phyloP scores from a whole-genome alignment of 345 rosid species.

The Eutrema yunnanense region DNA sequence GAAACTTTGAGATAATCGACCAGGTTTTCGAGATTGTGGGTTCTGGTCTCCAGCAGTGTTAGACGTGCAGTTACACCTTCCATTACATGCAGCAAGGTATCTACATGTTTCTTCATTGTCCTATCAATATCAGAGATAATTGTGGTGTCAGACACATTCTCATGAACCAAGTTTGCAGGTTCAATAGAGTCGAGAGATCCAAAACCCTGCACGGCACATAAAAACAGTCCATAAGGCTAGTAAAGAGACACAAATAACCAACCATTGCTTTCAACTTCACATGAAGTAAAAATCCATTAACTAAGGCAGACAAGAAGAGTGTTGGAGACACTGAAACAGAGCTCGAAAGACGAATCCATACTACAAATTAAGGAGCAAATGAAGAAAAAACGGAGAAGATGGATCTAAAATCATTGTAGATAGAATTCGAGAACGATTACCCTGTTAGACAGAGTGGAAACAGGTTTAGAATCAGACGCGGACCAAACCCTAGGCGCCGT shows the following conservation, averaged over 20 bases:
- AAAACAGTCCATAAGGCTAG: background rate
- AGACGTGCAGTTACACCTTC: constrained; percentile 64
- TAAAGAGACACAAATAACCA: too few species aligned
- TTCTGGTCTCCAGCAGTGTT: constrained; percentile 66
- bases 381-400: too few species aligned
- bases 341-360: too few species aligned
- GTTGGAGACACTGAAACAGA: too few species aligned
- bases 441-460: constrained; percentile 22
- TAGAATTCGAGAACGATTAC: background rate
- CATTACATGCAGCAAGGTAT: constrained; percentile 49
- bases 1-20: constrained; percentile 64
- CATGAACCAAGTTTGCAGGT: constrained; percentile 35
- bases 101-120: constrained; percentile 61
- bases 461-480: constrained; percentile 31
- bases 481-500: constrained; percentile 23
- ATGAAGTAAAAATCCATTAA: too few species aligned
- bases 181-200: constrained; percentile 46
- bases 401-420: too few species aligned
- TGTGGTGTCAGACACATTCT: constrained; percentile 16
- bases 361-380: too few species aligned
- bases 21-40: constrained; percentile 50
- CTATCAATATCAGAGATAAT: constrained; percentile 58
- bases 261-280: too few species aligned
- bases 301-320: too few species aligned
- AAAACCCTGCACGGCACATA: constrained; percentile 36